Evolutionary conservation across 768 basidiomycete species (phyloP).

Genomic region (Termitomyces sp.): DNA sequence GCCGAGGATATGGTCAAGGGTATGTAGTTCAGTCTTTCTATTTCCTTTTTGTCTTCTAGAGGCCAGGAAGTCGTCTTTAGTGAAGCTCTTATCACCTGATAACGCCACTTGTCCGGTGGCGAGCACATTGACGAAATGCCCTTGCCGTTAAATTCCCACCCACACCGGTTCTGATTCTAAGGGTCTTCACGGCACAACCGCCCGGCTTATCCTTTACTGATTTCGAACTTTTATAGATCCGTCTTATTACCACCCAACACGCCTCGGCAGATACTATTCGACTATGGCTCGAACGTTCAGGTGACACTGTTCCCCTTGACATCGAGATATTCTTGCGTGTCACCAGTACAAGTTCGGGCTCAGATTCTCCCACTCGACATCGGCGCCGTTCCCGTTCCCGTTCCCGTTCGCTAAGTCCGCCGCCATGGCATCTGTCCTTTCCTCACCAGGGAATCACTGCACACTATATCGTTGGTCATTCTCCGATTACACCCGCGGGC

Average conservation of each 20-base stretch:
- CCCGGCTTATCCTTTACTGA: constrained; percentile 6
- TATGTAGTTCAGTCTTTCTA: constrained; percentile 26
- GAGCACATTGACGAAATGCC: background rate
- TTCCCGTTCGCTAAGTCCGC: constrained; percentile 24
- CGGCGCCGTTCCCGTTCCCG: constrained; percentile 22
- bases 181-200: background rate
- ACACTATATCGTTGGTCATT: constrained; percentile 33
- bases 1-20: constrained; percentile 75
- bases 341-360: constrained; percentile 21
- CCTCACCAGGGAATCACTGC: constrained; percentile 22
- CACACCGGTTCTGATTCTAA: background rate
- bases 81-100: background rate
- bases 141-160: background rate
- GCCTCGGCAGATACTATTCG: constrained; percentile 76
- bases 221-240: constrained; percentile 43
- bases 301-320: constrained; percentile 63
- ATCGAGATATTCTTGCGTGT: constrained; percentile 76
- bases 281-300: constrained; percentile 79
- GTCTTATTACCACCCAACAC: constrained; percentile 63
- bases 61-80: background rate
- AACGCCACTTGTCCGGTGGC: background rate
- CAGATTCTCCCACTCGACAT: constrained; percentile 18
- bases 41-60: background rate
- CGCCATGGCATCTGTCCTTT: constrained; percentile 28
- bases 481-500: constrained; percentile 19